Conservation (phyloP, 805 yeast genomes). For the Wickerhamomyces silvicola region DNA sequence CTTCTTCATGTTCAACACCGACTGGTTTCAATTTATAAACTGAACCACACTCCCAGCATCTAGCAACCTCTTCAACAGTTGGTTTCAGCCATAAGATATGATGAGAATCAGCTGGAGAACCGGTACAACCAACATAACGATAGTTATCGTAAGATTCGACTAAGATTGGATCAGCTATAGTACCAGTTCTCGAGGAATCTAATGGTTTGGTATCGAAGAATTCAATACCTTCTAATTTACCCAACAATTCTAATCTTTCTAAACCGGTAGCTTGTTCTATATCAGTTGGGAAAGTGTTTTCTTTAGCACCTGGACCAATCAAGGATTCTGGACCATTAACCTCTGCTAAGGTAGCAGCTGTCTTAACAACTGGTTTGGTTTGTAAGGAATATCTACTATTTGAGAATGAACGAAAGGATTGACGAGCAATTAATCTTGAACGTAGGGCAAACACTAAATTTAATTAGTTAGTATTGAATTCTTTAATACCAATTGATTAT, state of each 20-base stretch:
- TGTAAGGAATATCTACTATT: conserved; percentile 25
- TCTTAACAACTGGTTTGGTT: conserved; percentile 31
- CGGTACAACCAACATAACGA: conserved; percentile 97
- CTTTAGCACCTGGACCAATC: conserved; percentile 86
- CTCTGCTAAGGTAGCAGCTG: conserved; percentile 66
- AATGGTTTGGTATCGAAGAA: conserved; percentile 86
- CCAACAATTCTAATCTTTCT: conserved; percentile 91
- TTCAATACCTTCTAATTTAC: conserved; percentile 93
- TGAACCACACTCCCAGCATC: conserved; percentile 99
- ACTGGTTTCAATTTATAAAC: conserved; percentile 84
- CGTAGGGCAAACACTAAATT: conserved; percentile 32
- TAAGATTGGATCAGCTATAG: conserved; percentile 81
- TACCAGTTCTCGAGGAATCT: conserved; percentile 83
- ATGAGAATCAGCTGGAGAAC: conserved; percentile 91
- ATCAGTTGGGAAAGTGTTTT: conserved; percentile 86
- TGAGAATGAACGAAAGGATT: conserved; percentile 28
- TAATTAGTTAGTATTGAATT: no score
- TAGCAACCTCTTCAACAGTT: conserved; percentile 70
- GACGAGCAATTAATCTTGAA: conserved; percentile 25
- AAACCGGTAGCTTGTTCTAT: conserved; percentile 97
- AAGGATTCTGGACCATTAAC: conserved; percentile 72
- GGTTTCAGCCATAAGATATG: conserved; percentile 89
- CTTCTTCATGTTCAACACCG: conserved; percentile 69
- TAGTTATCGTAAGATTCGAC: conserved; percentile 87
- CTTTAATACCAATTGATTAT: no score